Base-by-base conservation (phyloP, 2,329 filamentous ascomycete genomes). In the Cadophora luteo-olivacea region DNA sequence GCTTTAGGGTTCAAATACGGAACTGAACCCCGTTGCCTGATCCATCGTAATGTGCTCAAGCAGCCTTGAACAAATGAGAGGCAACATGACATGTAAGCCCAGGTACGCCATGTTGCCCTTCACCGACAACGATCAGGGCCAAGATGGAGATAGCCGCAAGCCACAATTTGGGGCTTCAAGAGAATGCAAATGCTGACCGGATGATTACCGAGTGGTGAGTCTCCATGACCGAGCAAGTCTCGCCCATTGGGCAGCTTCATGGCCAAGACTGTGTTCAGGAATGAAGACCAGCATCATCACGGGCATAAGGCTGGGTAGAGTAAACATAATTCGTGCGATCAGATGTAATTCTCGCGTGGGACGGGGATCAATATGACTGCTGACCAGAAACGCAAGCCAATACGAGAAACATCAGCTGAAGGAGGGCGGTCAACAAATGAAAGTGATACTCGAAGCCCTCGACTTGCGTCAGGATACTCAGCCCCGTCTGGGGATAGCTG, bases 91-190 rank as follows among this genome's bases (percentile, higher is more conserved):
- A 41, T 60, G 57, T 25, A 60, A 60, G 57, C 57, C n/a, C 11
- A 33, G 5, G 14, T 6, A 36, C 12, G 33, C 12, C 19, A 24
- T 45, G n/a, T 29, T 25, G n/a, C 24, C 6, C 33, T 24, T 45
- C 36, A 33, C 33, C 12, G 22, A 41, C 33, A 16, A 41, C 12
- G 12, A 60, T 12, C 2, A 60, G 22, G 22, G 57, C 57, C 22
- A 60, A 60, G 57, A 41, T 16, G 57, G 57, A 24, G 36, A 60
- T n/a, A 25, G n/a, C 36, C 57, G n/a, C 57, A 29, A 60, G 36
- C 57, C 22, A 60, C 36, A 24, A 12, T 25, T 16, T 11, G 29
- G 22, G 57, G 29, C 36, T 25, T 16, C 36, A 19, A 36, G 14
- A 19, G 8, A 29, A 38, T 14, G n/a, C 19, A 14, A 36, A 22